Evolutionary conservation across 73 alveolate genomes (phyloP).

Genomic region (Diophrys appendiculata): DNA sequence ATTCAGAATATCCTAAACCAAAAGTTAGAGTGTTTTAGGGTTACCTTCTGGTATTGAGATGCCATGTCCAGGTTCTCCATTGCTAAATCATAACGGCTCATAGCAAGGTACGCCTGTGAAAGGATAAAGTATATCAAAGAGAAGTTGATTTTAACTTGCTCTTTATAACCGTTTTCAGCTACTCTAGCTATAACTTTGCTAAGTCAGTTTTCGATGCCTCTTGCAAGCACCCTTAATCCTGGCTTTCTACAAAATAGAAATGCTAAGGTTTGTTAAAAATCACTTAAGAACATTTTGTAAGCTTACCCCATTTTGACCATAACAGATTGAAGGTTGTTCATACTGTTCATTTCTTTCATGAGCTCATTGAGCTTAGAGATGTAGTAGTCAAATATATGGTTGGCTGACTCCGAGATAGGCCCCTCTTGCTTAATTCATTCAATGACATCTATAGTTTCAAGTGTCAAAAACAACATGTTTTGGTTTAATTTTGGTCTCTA

Average conservation of each 20-base stretch:
- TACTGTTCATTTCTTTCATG: constrained; percentile 14
- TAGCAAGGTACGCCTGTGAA: constrained; percentile 11
- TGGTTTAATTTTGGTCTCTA: not conserved
- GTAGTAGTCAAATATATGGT: constrained; percentile 8
- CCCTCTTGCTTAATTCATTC: not conserved
- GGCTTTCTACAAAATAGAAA: constrained; percentile 7
- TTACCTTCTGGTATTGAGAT: constrained; percentile 11
- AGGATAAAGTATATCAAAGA: constrained; percentile 13
- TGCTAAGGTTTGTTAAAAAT: too few species aligned
- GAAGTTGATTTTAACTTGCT: constrained; percentile 17
- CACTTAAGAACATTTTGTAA: too few species aligned
- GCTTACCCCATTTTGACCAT: constrained; percentile 11
- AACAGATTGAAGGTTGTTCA: constrained; percentile 6
- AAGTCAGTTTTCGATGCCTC: not conserved
- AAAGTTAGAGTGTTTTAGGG: not conserved
- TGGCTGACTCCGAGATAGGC: constrained; percentile 1
- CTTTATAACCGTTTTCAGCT: constrained; percentile 15
- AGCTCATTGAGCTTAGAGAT: constrained; percentile 20
- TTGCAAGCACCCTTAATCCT: not conserved
- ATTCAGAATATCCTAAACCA: constrained; percentile 10
- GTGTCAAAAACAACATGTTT: not conserved
- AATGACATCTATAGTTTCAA: not conserved
- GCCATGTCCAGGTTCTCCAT: constrained; percentile 15
- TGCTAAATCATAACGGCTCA: constrained; percentile 10
- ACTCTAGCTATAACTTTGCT: constrained; percentile 2